phyloP scores from a whole-genome alignment of 257 asterid species.

The Striga asiatica region DNA sequence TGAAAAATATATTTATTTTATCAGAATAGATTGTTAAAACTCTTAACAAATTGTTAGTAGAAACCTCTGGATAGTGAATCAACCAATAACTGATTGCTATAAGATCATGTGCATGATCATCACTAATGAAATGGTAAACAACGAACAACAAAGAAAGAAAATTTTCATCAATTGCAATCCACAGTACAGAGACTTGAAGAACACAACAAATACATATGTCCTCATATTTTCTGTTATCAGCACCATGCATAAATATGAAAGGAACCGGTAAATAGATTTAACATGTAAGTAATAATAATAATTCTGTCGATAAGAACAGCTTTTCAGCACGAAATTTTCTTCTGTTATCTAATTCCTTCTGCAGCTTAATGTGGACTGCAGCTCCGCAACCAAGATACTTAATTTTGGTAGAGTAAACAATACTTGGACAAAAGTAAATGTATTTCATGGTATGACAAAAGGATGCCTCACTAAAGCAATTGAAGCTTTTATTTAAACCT shows the following conservation, averaged over 20 bases:
- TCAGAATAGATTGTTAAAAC: not conserved
- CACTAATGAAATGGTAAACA: not conserved
- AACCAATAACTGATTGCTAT: not conserved
- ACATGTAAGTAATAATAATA: not conserved
- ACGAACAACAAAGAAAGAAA: not conserved
- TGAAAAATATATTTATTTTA: slow-evolving; percentile 9
- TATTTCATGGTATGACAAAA: not conserved
- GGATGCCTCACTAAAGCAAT: not conserved
- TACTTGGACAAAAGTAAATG: not conserved
- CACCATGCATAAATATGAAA: not conserved
- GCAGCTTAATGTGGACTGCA: not conserved
- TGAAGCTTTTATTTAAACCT: not conserved
- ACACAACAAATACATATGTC: not conserved
- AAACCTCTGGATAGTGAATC: slow-evolving; percentile 1
- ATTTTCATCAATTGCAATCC: not conserved
- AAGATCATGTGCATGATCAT: not conserved
- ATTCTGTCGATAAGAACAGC: not conserved
- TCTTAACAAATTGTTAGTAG: not conserved
- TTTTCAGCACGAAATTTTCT: not conserved
- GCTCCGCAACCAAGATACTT: not conserved
- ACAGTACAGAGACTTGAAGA: not conserved
- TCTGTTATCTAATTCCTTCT: too few species aligned
- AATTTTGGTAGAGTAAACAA: not conserved
- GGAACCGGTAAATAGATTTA: not conserved
- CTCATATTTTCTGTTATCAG: not conserved